Base-by-base conservation (phyloP, 1,284 basidiomycete species). In the Cryptococcus floricola region DNA sequence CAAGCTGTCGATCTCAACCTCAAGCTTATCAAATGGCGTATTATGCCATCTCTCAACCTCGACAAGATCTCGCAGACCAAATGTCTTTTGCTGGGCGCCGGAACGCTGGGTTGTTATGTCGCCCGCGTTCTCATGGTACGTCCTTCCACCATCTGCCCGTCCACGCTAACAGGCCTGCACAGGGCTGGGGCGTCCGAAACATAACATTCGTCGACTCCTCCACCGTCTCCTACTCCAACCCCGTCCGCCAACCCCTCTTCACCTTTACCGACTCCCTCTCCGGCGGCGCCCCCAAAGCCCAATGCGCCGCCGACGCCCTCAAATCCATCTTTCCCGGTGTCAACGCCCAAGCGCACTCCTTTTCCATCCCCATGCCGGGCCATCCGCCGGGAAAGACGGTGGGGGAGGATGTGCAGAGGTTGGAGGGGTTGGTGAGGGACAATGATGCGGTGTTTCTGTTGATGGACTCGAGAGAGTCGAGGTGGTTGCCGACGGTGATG, bases 21-120 rank as follows among this genome's bases (percentile, higher is more conserved):
- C 52, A 98, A 98, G 75, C 83, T 99, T 25, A 98, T 99, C 95
- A 84, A 92, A 31, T 98, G 95, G 95, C 83, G 95, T 9, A 93
- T 98, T 62, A 80, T 98, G 46, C 95, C 96, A 2, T 80, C 84
- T 0, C 84, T 99, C 46, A 83, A 98, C 62, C 81, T 98, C 7
- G 93, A 96, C 51, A 89, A 86, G 74, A 83, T 99, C 27, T 85
- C 90, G 2, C 72, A 74, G 0, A 92, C 91, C 0, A 84, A 80
- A 50, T 96, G 91, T 72, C 79, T 98, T 1, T 79, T 98, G 1
- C 84, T 98, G 0, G 96, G 95, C 4, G 93, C 95, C 0, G 95
- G 96, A 0, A 98, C 96, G 0, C 80, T 98, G 13, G 96, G 96
- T 0, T 98, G 96, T 74, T 98, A 98, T 69, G 94, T 98, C 16